Percentiles rank a stretch among this genome's conserved stretches.
Conservation (phyloP, 331 rosid genomes). For the Phaseolus coccineus region DNA sequence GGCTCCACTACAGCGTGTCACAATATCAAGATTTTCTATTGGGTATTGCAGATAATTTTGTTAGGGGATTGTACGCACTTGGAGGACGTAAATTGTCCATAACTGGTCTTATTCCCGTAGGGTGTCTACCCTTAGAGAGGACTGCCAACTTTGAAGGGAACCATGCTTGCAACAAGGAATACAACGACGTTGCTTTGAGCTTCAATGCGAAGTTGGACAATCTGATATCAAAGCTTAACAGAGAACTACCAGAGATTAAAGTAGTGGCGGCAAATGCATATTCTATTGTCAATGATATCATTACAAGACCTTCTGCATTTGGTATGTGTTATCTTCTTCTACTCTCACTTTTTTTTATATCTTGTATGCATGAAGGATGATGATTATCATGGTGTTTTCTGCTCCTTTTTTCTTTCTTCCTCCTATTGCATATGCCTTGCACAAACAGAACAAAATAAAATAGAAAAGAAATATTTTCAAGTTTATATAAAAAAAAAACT, state of each 20-base stretch:
- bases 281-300: conserved; percentile 48
- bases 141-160: conserved; percentile 49
- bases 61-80: conserved; percentile 58
- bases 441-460: too few relatives aligned
- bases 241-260: conserved; percentile 57
- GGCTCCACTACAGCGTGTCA: conserved; percentile 50
- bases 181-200: conserved; percentile 64
- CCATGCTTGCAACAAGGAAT: conserved; percentile 58
- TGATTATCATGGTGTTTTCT: too few relatives aligned
- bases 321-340: conserved; percentile 54
- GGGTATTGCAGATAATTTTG: conserved; percentile 55
- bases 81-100: conserved; percentile 74
- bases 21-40: conserved; percentile 72
- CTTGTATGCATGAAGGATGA: too few relatives aligned
- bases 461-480: too few relatives aligned
- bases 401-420: too few relatives aligned
- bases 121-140: conserved; percentile 92
- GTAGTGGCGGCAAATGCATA: conserved; percentile 49
- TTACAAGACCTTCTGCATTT: conserved; percentile 57
- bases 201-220: conserved; percentile 67
- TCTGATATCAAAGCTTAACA: conserved; percentile 49
- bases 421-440: too few relatives aligned
- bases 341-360: too few relatives aligned
- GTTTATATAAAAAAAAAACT: too few relatives aligned
- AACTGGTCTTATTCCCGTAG: conserved; percentile 78